phyloP scores from a whole-genome alignment of 345 rosid genomes.

The Limnanthes douglasii region DNA sequence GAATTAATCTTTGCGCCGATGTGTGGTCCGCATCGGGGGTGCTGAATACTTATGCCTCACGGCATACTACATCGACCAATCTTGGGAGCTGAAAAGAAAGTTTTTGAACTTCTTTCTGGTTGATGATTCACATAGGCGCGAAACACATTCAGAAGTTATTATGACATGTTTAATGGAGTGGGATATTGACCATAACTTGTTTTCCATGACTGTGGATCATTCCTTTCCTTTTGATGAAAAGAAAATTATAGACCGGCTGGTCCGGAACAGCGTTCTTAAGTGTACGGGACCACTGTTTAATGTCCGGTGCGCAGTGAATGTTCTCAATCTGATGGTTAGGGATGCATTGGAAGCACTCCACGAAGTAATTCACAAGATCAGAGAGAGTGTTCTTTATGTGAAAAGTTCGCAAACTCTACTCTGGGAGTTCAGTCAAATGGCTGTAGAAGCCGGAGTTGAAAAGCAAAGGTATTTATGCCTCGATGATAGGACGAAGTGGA shows the following conservation, averaged over 20 bases:
- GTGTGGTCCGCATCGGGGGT: constrained; percentile 36
- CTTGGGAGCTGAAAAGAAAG: constrained; percentile 51
- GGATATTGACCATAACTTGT: constrained; percentile 70
- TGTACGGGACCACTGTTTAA: constrained; percentile 57
- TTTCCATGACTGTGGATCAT: constrained; percentile 46
- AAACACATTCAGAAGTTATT: constrained; percentile 43
- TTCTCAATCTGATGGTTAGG: constrained; percentile 42
- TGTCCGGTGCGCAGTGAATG: constrained; percentile 38
- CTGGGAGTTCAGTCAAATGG: constrained; percentile 25
- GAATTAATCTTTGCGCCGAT: constrained; percentile 46
- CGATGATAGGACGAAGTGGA: constrained; percentile 45
- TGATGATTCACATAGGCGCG: constrained; percentile 45
- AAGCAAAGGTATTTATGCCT: constrained; percentile 26
- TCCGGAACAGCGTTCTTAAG: constrained; percentile 53
- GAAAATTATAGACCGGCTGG: constrained; percentile 51
- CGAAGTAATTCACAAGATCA: constrained; percentile 29
- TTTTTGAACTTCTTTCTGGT: constrained; percentile 31
- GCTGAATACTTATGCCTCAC: constrained; percentile 37
- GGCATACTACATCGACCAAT: constrained; percentile 51
- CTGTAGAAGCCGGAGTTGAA: constrained; percentile 21
- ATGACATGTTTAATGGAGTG: constrained; percentile 65
- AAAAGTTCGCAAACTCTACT: constrained; percentile 30
- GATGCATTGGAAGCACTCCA: constrained; percentile 33
- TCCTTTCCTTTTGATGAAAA: constrained; percentile 22
- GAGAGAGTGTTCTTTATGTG: constrained; percentile 32